A percentile compares a stretch with the other conserved stretches of the same genome.
phyloP scores from a whole-genome alignment of 1,284 basidiomycete genomes.

The Psilocybe mexicana region DNA sequence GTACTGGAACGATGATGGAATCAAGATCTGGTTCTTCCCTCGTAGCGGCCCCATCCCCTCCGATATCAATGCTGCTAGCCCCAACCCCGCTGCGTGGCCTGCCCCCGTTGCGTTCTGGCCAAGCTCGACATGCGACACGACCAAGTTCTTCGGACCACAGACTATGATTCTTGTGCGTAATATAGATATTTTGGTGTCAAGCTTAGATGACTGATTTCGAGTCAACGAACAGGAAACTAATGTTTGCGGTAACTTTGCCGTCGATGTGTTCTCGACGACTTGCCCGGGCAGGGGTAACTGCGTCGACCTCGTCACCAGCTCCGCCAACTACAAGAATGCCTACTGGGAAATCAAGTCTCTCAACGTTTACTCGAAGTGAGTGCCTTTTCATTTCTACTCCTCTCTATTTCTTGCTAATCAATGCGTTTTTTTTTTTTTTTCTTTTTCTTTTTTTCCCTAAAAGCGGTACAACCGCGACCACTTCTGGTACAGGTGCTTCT shows the following conservation, averaged over 20 bases:
- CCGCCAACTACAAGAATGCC: constrained; percentile 4
- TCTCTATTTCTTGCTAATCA: not conserved
- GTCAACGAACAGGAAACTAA: constrained; percentile 6
- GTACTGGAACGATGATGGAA: constrained; percentile 62
- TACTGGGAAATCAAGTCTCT: constrained; percentile 11
- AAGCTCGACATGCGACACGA: constrained; percentile 42
- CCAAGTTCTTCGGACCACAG: constrained; percentile 26
- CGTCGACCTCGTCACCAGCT: constrained; percentile 7
- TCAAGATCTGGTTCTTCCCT: constrained; percentile 61
- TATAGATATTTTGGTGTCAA: not conserved
- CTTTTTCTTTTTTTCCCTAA: not conserved
- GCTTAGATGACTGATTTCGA: not conserved
- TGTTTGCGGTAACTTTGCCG: constrained; percentile 12
- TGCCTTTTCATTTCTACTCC: not conserved
- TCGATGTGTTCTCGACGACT: constrained; percentile 9
- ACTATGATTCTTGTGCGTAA: constrained; percentile 10
- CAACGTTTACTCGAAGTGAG: constrained; percentile 9
- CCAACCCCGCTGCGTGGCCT: constrained; percentile 57
- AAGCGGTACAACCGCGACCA: not conserved
- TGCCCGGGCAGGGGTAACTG: constrained; percentile 3
- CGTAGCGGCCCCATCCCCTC: constrained; percentile 49
- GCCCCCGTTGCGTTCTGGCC: constrained; percentile 60
- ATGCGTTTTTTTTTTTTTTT: no score
- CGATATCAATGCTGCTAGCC: constrained; percentile 53
- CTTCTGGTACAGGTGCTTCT: not conserved